Percentiles rank a stretch among this genome's conserved stretches.
phyloP scores from a whole-genome alignment of 208 protist species.

The Crithidia thermophila region DNA sequence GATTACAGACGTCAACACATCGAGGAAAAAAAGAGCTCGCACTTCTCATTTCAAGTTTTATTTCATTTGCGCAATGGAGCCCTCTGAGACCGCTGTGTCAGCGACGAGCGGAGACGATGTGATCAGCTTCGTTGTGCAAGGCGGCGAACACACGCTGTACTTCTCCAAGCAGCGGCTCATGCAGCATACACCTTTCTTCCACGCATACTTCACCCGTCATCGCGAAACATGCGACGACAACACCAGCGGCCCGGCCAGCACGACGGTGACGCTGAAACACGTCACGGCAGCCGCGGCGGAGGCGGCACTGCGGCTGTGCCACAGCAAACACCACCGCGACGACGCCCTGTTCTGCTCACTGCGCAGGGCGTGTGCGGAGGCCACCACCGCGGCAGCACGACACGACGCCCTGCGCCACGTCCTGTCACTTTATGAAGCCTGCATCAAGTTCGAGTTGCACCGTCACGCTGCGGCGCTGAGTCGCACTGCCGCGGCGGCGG shows the following conservation, averaged over 20 bases:
- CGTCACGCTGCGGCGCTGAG: slow-evolving; percentile 21
- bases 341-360: slow-evolving; percentile 28
- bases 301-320: slow-evolving; percentile 33
- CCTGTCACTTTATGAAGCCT: slow-evolving; percentile 38
- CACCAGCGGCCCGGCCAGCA: neutral
- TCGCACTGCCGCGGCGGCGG: neutral
- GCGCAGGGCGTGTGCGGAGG: neutral
- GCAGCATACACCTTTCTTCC: slow-evolving; percentile 21
- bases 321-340: slow-evolving; percentile 23
- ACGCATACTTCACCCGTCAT: slow-evolving; percentile 14
- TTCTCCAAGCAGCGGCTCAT: slow-evolving; percentile 25
- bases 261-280: slow-evolving; percentile 19
- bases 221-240: neutral
- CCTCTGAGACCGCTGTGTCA: neutral
- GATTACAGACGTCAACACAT: too few species aligned
- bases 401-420: slow-evolving; percentile 7
- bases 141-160: slow-evolving; percentile 9
- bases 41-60: too few species aligned
- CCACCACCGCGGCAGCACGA: neutral
- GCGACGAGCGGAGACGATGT: too few species aligned
- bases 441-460: slow-evolving; percentile 34
- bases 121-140: slow-evolving; percentile 20
- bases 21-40: too few species aligned
- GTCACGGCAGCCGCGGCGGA: slow-evolving; percentile 22
- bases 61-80: neutral